Conservation (phyloP, 768 basidiomycete species). For the Phlebiopsis flavidoalba region DNA sequence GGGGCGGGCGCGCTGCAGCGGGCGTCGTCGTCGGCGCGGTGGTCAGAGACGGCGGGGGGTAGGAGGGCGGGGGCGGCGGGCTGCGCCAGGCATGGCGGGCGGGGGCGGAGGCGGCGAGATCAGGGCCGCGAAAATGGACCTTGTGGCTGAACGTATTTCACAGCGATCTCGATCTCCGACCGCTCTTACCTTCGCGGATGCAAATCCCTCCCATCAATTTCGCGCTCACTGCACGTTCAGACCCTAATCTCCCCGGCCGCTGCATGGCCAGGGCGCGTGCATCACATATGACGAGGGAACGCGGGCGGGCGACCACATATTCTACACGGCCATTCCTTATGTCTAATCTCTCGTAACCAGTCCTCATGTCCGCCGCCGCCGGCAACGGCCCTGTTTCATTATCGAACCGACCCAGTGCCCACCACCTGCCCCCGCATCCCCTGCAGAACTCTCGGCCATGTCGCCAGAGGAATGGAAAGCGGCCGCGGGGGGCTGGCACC, state of each 20-base stretch:
- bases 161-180: slow-evolving; percentile 19
- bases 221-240: not conserved
- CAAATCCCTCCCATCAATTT: slow-evolving; percentile 12
- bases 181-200: slow-evolving; percentile 16
- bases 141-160: slow-evolving; percentile 16
- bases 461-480: not conserved
- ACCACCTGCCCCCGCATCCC: too few species aligned
- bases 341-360: not conserved
- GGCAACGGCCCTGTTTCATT: not conserved
- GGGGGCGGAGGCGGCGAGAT: not conserved
- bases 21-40: not conserved
- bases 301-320: not conserved
- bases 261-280: not conserved
- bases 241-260: not conserved
- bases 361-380: not conserved
- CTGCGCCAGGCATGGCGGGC: not conserved
- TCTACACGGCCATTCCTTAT: not conserved
- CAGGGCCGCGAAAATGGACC: slow-evolving; percentile 6
- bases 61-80: not conserved
- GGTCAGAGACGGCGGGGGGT: too few species aligned
- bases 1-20: not conserved
- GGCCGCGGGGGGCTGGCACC: not conserved
- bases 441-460: not conserved
- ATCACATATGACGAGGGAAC: slow-evolving; percentile 1
- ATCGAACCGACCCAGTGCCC: not conserved